phyloP scores from a whole-genome alignment of 2,329 filamentous ascomycete species.

The Sclerotinia borealis region DNA sequence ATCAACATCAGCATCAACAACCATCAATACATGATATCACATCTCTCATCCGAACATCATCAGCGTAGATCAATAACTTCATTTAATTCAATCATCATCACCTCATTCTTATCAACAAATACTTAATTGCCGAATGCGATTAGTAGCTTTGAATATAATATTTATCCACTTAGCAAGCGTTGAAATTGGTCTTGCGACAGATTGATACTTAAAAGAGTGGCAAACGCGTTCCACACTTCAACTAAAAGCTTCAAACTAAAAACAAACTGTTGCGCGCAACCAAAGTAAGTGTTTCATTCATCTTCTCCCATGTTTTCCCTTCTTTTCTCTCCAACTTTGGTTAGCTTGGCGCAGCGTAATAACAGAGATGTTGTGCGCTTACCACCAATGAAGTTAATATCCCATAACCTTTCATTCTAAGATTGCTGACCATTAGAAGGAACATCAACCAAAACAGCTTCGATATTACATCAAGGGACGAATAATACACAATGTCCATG shows the following conservation, averaged over 20 bases:
- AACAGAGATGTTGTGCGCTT: background rate
- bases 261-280: background rate
- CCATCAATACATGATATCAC: background rate
- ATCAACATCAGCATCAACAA: background rate
- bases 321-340: background rate
- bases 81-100: background rate
- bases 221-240: background rate
- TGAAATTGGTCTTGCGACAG: slow-evolving; percentile 6
- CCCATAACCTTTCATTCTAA: background rate
- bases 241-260: background rate
- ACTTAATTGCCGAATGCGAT: slow-evolving; percentile 6
- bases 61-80: background rate
- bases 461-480: background rate
- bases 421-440: background rate
- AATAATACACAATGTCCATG: slow-evolving; percentile 56
- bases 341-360: background rate
- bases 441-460: background rate
- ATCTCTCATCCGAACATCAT: background rate
- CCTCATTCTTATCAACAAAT: background rate
- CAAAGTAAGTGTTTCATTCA: background rate
- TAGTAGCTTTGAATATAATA: background rate
- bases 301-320: background rate
- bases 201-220: background rate
- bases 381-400: background rate
- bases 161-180: slow-evolving; percentile 6